These are phyloP conservation scores for Cyclotella choctawhatcheeana DNA, from an alignment of 108 stramenopile species.

Conservation along the genomic window DNA sequence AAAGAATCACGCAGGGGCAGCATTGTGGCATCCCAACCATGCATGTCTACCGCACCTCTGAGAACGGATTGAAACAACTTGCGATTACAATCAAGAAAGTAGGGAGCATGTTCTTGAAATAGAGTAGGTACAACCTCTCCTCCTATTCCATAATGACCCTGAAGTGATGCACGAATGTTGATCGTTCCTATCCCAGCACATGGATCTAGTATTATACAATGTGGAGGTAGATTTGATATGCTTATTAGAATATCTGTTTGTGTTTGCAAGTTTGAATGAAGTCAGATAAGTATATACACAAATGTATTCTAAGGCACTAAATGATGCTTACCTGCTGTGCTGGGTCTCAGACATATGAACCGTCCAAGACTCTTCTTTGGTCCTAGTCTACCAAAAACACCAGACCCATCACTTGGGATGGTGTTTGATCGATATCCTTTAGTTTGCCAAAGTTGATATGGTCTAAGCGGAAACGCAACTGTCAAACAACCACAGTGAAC, in stretches of 20 bases:
- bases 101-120: slow-evolving; percentile 7
- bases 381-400: slow-evolving; percentile 11
- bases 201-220: slow-evolving; percentile 71
- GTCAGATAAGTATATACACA: neutral
- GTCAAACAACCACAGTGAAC: slow-evolving; percentile 40
- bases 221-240: slow-evolving; percentile 44
- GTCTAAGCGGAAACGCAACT: slow-evolving; percentile 53
- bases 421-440: slow-evolving; percentile 51
- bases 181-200: slow-evolving; percentile 73
- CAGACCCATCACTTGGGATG: slow-evolving; percentile 63
- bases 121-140: slow-evolving; percentile 59
- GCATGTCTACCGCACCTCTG: slow-evolving; percentile 12
- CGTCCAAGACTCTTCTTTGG: slow-evolving; percentile 31
- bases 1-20: slow-evolving; percentile 58
- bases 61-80: neutral
- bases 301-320: neutral
- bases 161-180: neutral
- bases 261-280: too few relatives aligned
- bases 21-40: slow-evolving; percentile 64
- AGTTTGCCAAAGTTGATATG: slow-evolving; percentile 57
- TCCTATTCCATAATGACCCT: slow-evolving; percentile 41
- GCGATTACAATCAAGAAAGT: slow-evolving; percentile 22
- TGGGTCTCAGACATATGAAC: slow-evolving; percentile 57
- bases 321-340: slow-evolving; percentile 56
- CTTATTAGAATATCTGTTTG: slow-evolving; percentile 43